phyloP scores from a whole-genome alignment of 768 basidiomycete species.

The Lactarius sp. region DNA sequence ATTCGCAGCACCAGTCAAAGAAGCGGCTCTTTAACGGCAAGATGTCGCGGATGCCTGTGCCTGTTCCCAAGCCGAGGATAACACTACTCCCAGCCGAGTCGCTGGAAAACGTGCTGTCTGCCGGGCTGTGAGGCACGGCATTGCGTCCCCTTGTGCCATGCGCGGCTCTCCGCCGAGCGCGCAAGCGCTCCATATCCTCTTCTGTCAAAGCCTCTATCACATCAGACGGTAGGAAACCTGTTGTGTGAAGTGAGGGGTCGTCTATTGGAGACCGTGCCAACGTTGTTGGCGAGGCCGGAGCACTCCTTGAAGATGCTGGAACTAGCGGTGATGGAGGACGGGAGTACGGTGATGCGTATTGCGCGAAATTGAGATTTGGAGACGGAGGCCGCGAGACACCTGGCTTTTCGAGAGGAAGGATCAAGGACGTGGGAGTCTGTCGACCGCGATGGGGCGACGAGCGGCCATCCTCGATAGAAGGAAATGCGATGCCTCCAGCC shows the following conservation, averaged over 20 bases:
- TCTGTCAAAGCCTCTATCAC: slow-evolving; percentile 89
- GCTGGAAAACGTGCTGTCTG: slow-evolving; percentile 71
- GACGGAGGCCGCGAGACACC: slow-evolving; percentile 67
- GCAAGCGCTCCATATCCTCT: slow-evolving; percentile 89
- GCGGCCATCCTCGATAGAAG: slow-evolving; percentile 51
- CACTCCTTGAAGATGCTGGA: slow-evolving; percentile 21
- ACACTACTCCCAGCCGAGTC: slow-evolving; percentile 66
- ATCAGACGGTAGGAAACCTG: slow-evolving; percentile 64
- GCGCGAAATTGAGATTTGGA: slow-evolving; percentile 71
- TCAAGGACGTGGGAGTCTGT: slow-evolving; percentile 28
- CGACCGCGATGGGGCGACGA: slow-evolving; percentile 35
- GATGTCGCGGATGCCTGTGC: slow-evolving; percentile 74
- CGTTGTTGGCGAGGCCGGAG: slow-evolving; percentile 31
- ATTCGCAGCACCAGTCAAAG: slow-evolving; percentile 96
- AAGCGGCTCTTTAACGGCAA: slow-evolving; percentile 87
- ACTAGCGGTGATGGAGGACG: slow-evolving; percentile 42
- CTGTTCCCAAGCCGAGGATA: slow-evolving; percentile 73
- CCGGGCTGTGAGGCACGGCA: slow-evolving; percentile 54
- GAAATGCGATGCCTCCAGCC: slow-evolving; percentile 68
- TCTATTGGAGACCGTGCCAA: slow-evolving; percentile 27
- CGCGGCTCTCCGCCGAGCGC: slow-evolving; percentile 53
- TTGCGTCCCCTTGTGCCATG: slow-evolving; percentile 37
- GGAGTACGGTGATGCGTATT: slow-evolving; percentile 74
- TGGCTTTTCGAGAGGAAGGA: slow-evolving; percentile 31
- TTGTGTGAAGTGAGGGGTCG: slow-evolving; percentile 32